These are phyloP conservation scores for Larix kaempferi DNA, from an alignment of 75 land plant genomes.

Conservation along the genomic window DNA sequence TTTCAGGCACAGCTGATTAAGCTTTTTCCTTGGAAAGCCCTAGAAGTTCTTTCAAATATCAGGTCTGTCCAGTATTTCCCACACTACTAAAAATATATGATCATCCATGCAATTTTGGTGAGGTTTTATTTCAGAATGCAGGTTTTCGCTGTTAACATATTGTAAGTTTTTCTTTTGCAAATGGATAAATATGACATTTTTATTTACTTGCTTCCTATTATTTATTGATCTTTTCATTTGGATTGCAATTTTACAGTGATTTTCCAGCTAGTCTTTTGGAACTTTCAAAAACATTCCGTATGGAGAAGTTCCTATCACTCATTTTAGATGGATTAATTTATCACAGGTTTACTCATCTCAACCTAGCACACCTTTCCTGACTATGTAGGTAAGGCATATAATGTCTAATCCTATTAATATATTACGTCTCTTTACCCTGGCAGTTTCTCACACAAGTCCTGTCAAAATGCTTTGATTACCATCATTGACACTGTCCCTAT, in stretches of 20 bases:
- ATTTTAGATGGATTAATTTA: constrained; percentile 46
- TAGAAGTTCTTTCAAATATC: constrained; percentile 24
- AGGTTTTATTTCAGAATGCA: too few species aligned
- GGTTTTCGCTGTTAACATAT: too few species aligned
- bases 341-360: constrained; percentile 46
- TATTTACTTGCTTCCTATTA: not conserved
- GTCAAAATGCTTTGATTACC: constrained; percentile 30
- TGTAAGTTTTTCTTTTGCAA: not conserved
- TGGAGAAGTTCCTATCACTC: constrained; percentile 49
- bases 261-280: constrained; percentile 40
- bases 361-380: not conserved
- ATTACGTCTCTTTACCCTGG: constrained; percentile 6
- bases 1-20: constrained; percentile 42
- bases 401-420: not conserved
- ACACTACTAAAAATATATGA: not conserved
- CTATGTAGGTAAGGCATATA: not conserved
- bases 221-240: not conserved
- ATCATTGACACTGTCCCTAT: constrained; percentile 46
- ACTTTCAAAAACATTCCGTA: constrained; percentile 48
- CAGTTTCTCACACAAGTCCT: constrained; percentile 45
- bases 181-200: not conserved
- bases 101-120: not conserved
- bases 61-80: constrained; percentile 22
- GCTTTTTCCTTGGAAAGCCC: constrained; percentile 31
- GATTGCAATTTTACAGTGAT: constrained; percentile 34